A percentile compares a stretch with the other conserved stretches of the same genome.
Evolutionary conservation across 2,329 filamentous ascomycete species (phyloP).

Genomic region (Apiospora kogelbergensis): DNA sequence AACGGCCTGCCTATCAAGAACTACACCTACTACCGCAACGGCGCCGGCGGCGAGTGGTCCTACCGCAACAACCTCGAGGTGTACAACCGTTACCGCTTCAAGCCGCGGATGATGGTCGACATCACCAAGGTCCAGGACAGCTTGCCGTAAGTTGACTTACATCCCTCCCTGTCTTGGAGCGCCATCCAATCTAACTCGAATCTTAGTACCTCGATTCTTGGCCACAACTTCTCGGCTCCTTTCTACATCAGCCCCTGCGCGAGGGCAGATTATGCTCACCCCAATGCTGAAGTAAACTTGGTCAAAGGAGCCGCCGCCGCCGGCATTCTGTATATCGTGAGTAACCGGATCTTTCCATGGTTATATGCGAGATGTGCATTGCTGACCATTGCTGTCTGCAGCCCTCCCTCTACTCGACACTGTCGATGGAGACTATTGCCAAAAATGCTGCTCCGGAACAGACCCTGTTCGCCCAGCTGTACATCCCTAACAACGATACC

Average conservation of each 20-base stretch:
- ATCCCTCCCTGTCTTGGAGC: not conserved
- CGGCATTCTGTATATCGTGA: conserved; percentile 50
- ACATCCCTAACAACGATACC: conserved; percentile 23
- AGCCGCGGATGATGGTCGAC: conserved; percentile 50
- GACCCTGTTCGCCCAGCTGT: conserved; percentile 25
- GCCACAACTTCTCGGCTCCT: conserved; percentile 53
- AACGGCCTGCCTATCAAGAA: conserved; percentile 44
- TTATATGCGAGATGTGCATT: not conserved
- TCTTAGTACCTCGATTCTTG: conserved; percentile 47
- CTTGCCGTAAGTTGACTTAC: conserved; percentile 27
- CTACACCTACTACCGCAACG: conserved; percentile 59
- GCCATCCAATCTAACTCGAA: conserved; percentile 18
- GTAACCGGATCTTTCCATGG: not conserved
- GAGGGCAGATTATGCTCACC: conserved; percentile 43
- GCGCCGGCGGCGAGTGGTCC: conserved; percentile 54
- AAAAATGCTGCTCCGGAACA: conserved; percentile 31
- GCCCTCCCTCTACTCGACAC: conserved; percentile 34
- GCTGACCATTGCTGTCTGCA: conserved; percentile 10
- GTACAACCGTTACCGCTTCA: conserved; percentile 47
- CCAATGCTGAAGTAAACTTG: conserved; percentile 48
- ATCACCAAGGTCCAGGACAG: conserved; percentile 43
- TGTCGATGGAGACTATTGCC: conserved; percentile 38
- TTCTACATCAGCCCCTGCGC: conserved; percentile 55
- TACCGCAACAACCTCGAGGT: conserved; percentile 59
- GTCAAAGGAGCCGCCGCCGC: conserved; percentile 48